Conservation (phyloP, 1,284 basidiomycete genomes). For the Sanghuangporus sanghuang region DNA sequence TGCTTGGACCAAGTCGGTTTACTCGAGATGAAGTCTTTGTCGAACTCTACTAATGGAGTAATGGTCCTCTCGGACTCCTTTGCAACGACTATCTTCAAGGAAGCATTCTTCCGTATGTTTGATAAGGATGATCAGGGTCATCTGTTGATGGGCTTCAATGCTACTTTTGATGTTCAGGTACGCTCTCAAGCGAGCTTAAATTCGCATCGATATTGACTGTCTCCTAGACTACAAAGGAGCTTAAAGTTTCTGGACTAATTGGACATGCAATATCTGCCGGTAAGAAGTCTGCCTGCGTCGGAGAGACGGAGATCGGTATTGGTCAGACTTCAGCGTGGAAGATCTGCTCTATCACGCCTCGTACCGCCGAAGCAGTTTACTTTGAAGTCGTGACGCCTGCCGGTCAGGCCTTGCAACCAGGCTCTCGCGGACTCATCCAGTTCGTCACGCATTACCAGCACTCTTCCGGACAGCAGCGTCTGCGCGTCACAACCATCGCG, state of each 20-base stretch:
- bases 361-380: slow-evolving; percentile 89
- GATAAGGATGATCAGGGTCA: slow-evolving; percentile 92
- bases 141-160: slow-evolving; percentile 98
- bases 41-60: slow-evolving; percentile 94
- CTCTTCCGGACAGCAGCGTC: slow-evolving; percentile 87
- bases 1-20: slow-evolving; percentile 98
- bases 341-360: slow-evolving; percentile 87
- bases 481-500: slow-evolving; percentile 95
- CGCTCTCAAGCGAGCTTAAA: slow-evolving; percentile 20
- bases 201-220: neutral
- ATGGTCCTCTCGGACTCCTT: slow-evolving; percentile 98
- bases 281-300: slow-evolving; percentile 95
- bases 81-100: slow-evolving; percentile 98
- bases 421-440: slow-evolving; percentile 93
- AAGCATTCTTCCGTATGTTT: slow-evolving; percentile 93
- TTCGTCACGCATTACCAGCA: slow-evolving; percentile 99
- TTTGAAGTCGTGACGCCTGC: slow-evolving; percentile 99
- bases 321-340: slow-evolving; percentile 99
- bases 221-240: slow-evolving; percentile 90
- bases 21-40: slow-evolving; percentile 94
- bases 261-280: slow-evolving; percentile 96
- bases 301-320: slow-evolving; percentile 99
- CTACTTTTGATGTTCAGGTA: slow-evolving; percentile 96
- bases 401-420: slow-evolving; percentile 87
- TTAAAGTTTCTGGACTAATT: slow-evolving; percentile 97